Conservation (phyloP, 73 alveolate genomes). For the Paramecium bursaria region DNA sequence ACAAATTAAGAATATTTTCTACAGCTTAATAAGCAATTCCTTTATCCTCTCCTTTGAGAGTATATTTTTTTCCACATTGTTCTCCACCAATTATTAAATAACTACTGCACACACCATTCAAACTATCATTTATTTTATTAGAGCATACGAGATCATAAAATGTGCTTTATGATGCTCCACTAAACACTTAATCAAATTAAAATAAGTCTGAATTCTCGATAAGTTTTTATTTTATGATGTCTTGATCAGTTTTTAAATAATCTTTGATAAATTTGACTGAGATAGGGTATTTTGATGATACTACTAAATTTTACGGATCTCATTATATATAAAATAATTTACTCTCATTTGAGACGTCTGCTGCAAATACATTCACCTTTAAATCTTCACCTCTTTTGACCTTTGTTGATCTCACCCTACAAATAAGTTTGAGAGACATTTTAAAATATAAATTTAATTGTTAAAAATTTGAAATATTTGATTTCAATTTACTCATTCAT, state of each 20-base stretch:
- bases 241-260: conserved; percentile 48
- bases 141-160: conserved; percentile 25
- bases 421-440: too few relatives aligned
- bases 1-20: conserved; percentile 35
- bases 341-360: too few relatives aligned
- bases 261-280: conserved; percentile 10
- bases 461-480: too few relatives aligned
- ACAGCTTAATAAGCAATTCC: conserved; percentile 42
- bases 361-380: too few relatives aligned
- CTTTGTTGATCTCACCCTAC: too few relatives aligned
- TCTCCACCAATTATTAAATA: conserved; percentile 25
- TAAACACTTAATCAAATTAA: conserved; percentile 47
- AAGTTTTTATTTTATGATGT: conserved; percentile 9
- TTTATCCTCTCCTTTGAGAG: conserved; percentile 51
- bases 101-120: conserved; percentile 5
- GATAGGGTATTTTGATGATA: conserved; percentile 25
- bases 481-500: too few relatives aligned
- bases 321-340: too few relatives aligned
- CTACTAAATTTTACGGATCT: conserved; percentile 47
- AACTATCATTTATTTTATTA: background rate
- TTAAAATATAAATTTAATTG: too few relatives aligned
- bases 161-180: conserved; percentile 10
- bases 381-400: too few relatives aligned
- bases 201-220: conserved; percentile 48
- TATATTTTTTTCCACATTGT: conserved; percentile 40